Evolutionary conservation across 306 rosid genomes (phyloP).

Genomic region (Cicer yamashitae): DNA sequence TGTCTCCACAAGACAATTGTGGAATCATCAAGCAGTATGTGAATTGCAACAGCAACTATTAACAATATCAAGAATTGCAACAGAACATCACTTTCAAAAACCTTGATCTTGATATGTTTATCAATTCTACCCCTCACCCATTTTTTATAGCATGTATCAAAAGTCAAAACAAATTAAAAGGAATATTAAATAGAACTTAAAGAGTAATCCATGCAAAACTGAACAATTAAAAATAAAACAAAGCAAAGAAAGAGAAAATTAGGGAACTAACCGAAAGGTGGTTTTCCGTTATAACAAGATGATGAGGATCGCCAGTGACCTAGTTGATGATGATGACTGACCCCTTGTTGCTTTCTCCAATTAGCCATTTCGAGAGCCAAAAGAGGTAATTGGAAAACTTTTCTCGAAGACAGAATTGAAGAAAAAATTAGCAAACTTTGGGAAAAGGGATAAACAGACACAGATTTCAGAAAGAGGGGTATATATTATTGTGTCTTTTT

Average conservation of each 20-base stretch:
- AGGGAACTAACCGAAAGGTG: slow-evolving; percentile 59
- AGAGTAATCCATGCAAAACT: slow-evolving; percentile 41
- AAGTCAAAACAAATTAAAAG: background rate
- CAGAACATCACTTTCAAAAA: background rate
- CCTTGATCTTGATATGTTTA: slow-evolving; percentile 14
- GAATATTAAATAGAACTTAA: background rate
- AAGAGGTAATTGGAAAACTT: slow-evolving; percentile 15
- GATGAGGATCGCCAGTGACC: slow-evolving; percentile 51
- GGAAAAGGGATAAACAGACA: slow-evolving; percentile 32
- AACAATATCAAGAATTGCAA: background rate
- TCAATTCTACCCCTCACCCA: slow-evolving; percentile 34
- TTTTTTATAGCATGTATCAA: background rate
- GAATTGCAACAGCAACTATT: background rate
- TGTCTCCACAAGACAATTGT: background rate
- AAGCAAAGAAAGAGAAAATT: background rate
- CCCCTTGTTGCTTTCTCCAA: slow-evolving; percentile 64
- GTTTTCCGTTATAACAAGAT: slow-evolving; percentile 48
- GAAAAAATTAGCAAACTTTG: slow-evolving; percentile 17
- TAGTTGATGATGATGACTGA: slow-evolving; percentile 47
- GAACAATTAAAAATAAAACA: background rate
- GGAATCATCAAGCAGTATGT: background rate
- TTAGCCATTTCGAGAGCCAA: slow-evolving; percentile 55
- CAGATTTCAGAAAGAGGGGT: slow-evolving; percentile 9
- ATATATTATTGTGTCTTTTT: too few relatives aligned
- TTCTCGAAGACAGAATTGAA: slow-evolving; percentile 14